These are phyloP conservation scores for Sordariomycetes sp. DNA, from an alignment of 2,329 filamentous ascomycete genomes.

Conservation along the genomic window DNA sequence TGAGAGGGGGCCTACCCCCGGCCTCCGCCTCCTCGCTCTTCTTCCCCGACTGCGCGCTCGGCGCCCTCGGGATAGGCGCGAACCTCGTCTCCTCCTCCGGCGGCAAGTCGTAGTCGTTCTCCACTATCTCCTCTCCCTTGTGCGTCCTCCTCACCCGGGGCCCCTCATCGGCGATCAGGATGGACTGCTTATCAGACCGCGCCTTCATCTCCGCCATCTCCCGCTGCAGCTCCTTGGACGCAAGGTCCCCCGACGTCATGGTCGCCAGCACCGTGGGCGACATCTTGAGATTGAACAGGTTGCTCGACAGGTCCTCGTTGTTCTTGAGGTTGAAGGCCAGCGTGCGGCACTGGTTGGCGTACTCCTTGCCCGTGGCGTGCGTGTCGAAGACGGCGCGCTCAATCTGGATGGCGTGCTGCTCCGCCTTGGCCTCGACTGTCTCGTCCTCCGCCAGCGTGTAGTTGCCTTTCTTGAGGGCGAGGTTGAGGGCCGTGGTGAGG, in stretches of 20 bases:
- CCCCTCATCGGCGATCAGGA: constrained; percentile 61
- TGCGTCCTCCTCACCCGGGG: constrained; percentile 81
- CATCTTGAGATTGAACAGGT: constrained; percentile 60
- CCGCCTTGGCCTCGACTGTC: constrained; percentile 50
- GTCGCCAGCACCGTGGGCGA: constrained; percentile 65
- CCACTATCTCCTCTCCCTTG: constrained; percentile 86
- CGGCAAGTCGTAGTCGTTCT: constrained; percentile 47
- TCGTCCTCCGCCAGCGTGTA: constrained; percentile 51
- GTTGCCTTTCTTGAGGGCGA: constrained; percentile 51
- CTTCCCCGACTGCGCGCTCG: constrained; percentile 19
- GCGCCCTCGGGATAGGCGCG: background rate
- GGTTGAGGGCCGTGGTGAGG: constrained; percentile 51
- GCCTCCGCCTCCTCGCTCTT: constrained; percentile 12
- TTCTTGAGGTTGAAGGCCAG: constrained; percentile 81
- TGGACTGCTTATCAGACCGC: constrained; percentile 69
- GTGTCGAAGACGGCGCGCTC: constrained; percentile 56
- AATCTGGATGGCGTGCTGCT: constrained; percentile 62
- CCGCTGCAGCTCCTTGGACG: constrained; percentile 75
- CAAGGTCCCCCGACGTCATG: constrained; percentile 85
- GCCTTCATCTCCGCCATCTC: constrained; percentile 68
- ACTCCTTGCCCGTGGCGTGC: constrained; percentile 37
- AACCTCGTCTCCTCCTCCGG: constrained; percentile 7
- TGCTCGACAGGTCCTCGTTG: constrained; percentile 65
- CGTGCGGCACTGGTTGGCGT: constrained; percentile 54
- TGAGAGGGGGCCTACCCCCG: constrained; percentile 10